These are phyloP conservation scores for Trichoderma aggressivum DNA, from an alignment of 2,329 filamentous ascomycete species.

Conservation along the genomic window DNA sequence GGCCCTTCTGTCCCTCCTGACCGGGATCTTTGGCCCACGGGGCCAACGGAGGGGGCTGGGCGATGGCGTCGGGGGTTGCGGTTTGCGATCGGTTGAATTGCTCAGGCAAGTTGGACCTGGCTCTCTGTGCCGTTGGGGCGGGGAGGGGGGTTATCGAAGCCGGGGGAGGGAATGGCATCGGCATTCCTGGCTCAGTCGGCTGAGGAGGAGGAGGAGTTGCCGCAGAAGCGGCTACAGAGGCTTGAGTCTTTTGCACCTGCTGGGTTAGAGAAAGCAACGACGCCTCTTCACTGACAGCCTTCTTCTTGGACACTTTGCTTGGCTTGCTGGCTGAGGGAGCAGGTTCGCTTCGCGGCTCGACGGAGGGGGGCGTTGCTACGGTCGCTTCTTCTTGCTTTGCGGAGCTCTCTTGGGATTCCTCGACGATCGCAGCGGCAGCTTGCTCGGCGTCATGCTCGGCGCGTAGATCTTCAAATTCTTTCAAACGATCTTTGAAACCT, in stretches of 20 bases:
- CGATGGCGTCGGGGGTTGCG: slow-evolving; percentile 63
- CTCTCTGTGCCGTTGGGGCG: slow-evolving; percentile 83
- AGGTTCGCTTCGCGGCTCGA: slow-evolving; percentile 14
- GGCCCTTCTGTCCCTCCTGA: slow-evolving; percentile 68
- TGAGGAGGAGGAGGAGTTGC: slow-evolving; percentile 31
- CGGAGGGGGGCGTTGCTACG: not conserved
- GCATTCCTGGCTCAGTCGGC: slow-evolving; percentile 58
- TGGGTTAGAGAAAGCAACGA: slow-evolving; percentile 67
- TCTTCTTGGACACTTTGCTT: slow-evolving; percentile 33
- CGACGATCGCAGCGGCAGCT: slow-evolving; percentile 29
- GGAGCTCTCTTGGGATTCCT: slow-evolving; percentile 14
- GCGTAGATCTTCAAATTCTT: slow-evolving; percentile 77
- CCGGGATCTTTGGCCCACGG: slow-evolving; percentile 92
- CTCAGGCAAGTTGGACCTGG: slow-evolving; percentile 79
- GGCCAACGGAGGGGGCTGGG: slow-evolving; percentile 69
- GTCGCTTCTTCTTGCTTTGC: not conserved
- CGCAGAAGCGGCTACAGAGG: slow-evolving; percentile 40
- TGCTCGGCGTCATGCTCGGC: slow-evolving; percentile 64
- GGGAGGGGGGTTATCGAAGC: slow-evolving; percentile 79
- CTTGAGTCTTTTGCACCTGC: slow-evolving; percentile 74
- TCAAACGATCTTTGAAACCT: slow-evolving; percentile 67
- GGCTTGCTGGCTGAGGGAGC: slow-evolving; percentile 23
- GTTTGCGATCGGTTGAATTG: slow-evolving; percentile 67
- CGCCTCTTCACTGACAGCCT: slow-evolving; percentile 30
- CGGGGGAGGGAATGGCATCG: slow-evolving; percentile 71